A percentile compares a stretch with the other conserved stretches of the same genome.
phyloP scores from a whole-genome alignment of 768 basidiomycete species.

The Mycena metata region DNA sequence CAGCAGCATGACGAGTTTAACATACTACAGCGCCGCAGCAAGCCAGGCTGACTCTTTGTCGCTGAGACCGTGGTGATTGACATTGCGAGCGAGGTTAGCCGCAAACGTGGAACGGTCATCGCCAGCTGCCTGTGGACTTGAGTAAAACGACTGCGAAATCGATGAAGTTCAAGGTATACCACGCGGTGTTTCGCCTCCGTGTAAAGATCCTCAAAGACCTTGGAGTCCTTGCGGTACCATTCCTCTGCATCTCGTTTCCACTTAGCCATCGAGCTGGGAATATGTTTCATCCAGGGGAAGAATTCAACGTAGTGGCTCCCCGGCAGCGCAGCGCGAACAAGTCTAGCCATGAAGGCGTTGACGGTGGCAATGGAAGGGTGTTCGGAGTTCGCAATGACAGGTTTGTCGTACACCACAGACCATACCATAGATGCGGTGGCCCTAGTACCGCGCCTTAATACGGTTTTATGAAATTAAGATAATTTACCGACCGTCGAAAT shows the following conservation, averaged over 20 bases:
- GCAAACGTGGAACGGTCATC: not conserved
- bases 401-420: not conserved
- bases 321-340: slow-evolving; percentile 52
- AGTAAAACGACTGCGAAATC: not conserved
- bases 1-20: not conserved
- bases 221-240: slow-evolving; percentile 44
- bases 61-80: not conserved
- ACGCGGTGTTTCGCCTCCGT: slow-evolving; percentile 11
- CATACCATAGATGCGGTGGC: not conserved
- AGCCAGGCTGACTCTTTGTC: not conserved
- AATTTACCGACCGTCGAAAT: not conserved
- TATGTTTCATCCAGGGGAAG: slow-evolving; percentile 49
- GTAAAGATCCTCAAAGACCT: too few relatives aligned
- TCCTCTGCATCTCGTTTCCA: slow-evolving; percentile 46
- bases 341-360: slow-evolving; percentile 16
- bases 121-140: not conserved
- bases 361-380: not conserved
- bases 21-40: not conserved
- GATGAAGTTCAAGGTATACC: not conserved
- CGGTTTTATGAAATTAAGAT: too few relatives aligned
- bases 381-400: not conserved
- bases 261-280: slow-evolving; percentile 46
- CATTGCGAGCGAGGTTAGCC: not conserved
- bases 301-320: slow-evolving; percentile 53
- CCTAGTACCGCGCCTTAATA: too few relatives aligned